Evolutionary conservation across 257 asterid genomes (phyloP).

Genomic region (Penstemon eatonii): DNA sequence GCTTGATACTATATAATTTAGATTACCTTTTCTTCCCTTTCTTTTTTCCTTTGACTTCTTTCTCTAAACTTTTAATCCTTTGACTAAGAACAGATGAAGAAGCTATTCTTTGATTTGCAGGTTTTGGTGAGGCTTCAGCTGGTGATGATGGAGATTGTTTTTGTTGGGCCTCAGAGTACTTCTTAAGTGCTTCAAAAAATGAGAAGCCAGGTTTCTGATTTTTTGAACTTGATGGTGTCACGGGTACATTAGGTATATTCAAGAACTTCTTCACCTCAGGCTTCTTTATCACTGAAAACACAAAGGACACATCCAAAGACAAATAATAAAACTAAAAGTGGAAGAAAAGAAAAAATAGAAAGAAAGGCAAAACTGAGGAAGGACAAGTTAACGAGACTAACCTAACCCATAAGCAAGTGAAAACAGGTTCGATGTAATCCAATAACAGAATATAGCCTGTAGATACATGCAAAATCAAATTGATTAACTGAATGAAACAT

Average conservation of each 20-base stretch:
- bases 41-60: slow-evolving; percentile 79
- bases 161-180: slow-evolving; percentile 59
- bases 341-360: not conserved
- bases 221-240: slow-evolving; percentile 37
- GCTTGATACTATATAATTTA: not conserved
- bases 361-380: not conserved
- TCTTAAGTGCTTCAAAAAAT: slow-evolving; percentile 58
- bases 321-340: slow-evolving; percentile 15
- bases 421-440: slow-evolving; percentile 87
- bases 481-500: not conserved
- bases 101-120: slow-evolving; percentile 36
- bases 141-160: slow-evolving; percentile 36
- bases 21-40: slow-evolving; percentile 63
- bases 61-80: slow-evolving; percentile 69
- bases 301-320: not conserved
- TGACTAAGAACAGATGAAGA: slow-evolving; percentile 54
- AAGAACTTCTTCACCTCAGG: slow-evolving; percentile 63
- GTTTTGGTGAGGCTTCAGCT: slow-evolving; percentile 40
- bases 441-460: slow-evolving; percentile 92
- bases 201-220: slow-evolving; percentile 55
- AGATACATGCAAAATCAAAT: slow-evolving; percentile 3
- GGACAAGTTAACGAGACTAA: slow-evolving; percentile 35
- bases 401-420: slow-evolving; percentile 80
- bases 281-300: slow-evolving; percentile 55
- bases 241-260: slow-evolving; percentile 62